A percentile compares a stretch with the other conserved stretches of the same genome.
Conservation (phyloP, 1,284 basidiomycete genomes). For the Mycena sp. region DNA sequence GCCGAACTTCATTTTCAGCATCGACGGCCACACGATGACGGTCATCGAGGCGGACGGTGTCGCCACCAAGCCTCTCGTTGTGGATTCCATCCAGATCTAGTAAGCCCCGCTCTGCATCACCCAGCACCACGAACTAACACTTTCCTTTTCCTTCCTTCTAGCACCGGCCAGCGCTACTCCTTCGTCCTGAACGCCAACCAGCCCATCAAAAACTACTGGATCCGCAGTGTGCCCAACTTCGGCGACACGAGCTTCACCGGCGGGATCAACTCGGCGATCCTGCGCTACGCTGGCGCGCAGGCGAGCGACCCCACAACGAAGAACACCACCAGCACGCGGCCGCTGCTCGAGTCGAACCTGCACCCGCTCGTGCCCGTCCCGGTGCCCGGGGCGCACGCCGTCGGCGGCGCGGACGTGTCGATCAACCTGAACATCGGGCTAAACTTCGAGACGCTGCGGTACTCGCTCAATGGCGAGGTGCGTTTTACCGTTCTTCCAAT, state of each 20-base stretch:
- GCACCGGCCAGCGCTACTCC: conserved; percentile 45
- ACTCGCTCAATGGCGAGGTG: conserved; percentile 46
- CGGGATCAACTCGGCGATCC: conserved; percentile 60
- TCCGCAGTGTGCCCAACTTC: conserved; percentile 46
- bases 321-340: conserved; percentile 34
- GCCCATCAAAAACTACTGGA: conserved; percentile 39
- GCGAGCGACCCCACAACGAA: conserved; percentile 51
- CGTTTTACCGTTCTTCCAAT: no score
- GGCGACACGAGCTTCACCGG: conserved; percentile 40
- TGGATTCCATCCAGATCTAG: conserved; percentile 53
- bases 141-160: neutral
- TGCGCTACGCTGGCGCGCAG: conserved; percentile 60
- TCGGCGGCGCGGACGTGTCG: conserved; percentile 50
- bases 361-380: conserved; percentile 45
- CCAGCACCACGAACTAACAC: conserved; percentile 20
- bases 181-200: conserved; percentile 44
- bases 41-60: conserved; percentile 48
- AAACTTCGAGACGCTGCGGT: conserved; percentile 30
- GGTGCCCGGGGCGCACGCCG: conserved; percentile 47
- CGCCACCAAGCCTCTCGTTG: conserved; percentile 35
- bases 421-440: conserved; percentile 46
- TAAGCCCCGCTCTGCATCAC: conserved; percentile 12
- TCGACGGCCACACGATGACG: conserved; percentile 34
- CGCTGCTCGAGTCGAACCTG: conserved; percentile 49
- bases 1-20: conserved; percentile 45